Conservation (phyloP, 495 filamentous ascomycete species). For the Aspergillus kassunensis region DNA sequence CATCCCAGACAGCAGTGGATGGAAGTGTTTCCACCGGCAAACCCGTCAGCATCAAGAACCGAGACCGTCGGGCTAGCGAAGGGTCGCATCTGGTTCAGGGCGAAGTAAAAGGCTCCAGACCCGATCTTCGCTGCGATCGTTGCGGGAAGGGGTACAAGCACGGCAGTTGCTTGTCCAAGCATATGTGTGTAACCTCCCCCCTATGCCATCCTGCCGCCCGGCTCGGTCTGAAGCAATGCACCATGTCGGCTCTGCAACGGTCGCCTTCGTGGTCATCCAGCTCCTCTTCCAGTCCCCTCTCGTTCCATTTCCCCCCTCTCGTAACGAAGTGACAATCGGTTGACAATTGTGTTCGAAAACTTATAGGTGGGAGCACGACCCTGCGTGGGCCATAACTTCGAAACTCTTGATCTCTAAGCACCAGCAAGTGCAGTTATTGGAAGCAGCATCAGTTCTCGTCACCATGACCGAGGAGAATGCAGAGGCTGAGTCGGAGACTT, state of each 20-base stretch:
- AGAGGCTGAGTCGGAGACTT: constrained; percentile 71
- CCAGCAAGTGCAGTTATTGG: constrained; percentile 95
- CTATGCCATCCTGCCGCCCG: constrained; percentile 41
- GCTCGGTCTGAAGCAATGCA: constrained; percentile 37
- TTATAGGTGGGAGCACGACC: constrained; percentile 96
- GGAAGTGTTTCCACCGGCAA: constrained; percentile 33
- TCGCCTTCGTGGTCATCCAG: constrained; percentile 43
- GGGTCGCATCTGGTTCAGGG: constrained; percentile 72
- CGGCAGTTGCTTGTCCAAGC: constrained; percentile 99
- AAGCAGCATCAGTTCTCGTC: constrained; percentile 91
- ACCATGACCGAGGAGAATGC: constrained; percentile 69
- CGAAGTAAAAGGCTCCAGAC: constrained; percentile 69
- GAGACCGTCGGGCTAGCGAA: constrained; percentile 80
- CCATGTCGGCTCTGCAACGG: constrained; percentile 45
- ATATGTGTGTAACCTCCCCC: constrained; percentile 83
- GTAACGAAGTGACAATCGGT: constrained; percentile 24
- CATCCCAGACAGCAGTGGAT: constrained; percentile 15
- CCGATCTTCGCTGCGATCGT: constrained; percentile 91
- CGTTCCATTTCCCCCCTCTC: constrained; percentile 8
- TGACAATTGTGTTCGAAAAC: constrained; percentile 34
- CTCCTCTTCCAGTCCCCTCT: constrained; percentile 15
- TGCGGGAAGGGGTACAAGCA: constrained; percentile 99
- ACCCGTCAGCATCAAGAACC: constrained; percentile 58
- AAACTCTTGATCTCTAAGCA: constrained; percentile 99
- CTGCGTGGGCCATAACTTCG: constrained; percentile 95